These are phyloP conservation scores for Xerocomellus dryophilus DNA, from an alignment of 768 basidiomycete genomes.

Conservation along the genomic window DNA sequence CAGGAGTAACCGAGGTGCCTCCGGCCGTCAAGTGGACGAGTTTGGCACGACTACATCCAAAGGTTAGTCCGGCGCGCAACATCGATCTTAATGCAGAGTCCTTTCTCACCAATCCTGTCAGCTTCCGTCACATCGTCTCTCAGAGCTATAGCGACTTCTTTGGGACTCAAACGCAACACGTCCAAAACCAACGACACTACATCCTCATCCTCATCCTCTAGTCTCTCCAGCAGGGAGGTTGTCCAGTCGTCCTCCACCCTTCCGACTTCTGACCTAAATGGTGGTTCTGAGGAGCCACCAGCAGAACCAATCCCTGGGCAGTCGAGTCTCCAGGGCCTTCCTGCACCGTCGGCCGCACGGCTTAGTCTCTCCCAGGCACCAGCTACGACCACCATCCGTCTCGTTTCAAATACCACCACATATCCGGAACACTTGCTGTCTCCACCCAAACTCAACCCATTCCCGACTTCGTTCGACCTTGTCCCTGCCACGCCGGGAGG, in stretches of 20 bases:
- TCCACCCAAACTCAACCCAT: conserved; percentile 66
- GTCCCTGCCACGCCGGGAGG: conserved; percentile 52
- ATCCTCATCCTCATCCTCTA: conserved; percentile 36
- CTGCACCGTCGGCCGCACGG: conserved; percentile 58
- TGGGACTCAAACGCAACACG: conserved; percentile 59
- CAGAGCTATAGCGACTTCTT: conserved; percentile 69
- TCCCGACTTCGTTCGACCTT: conserved; percentile 66
- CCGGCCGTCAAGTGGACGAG: conserved; percentile 48
- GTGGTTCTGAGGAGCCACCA: conserved; percentile 20
- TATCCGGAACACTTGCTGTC: conserved; percentile 27
- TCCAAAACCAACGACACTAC: conserved; percentile 11
- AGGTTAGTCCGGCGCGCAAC: conserved; percentile 38
- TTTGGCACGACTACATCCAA: conserved; percentile 72
- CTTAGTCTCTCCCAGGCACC: conserved; percentile 54
- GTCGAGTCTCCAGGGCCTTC: conserved; percentile 53
- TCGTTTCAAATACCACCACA: conserved; percentile 34
- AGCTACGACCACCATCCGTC: conserved; percentile 47
- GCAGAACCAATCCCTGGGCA: conserved; percentile 59
- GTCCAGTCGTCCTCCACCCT: conserved; percentile 26
- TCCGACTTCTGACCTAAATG: conserved; percentile 27
- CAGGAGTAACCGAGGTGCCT: conserved; percentile 42
- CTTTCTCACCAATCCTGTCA: conserved; percentile 26
- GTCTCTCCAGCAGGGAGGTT: conserved; percentile 21
- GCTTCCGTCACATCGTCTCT: conserved; percentile 71
- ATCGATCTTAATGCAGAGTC: not conserved